Percentiles rank a stretch among this genome's conserved stretches.
Evolutionary conservation across 371 early-diverging fungal genomes (phyloP).

Genomic region (Mucor sp.): DNA sequence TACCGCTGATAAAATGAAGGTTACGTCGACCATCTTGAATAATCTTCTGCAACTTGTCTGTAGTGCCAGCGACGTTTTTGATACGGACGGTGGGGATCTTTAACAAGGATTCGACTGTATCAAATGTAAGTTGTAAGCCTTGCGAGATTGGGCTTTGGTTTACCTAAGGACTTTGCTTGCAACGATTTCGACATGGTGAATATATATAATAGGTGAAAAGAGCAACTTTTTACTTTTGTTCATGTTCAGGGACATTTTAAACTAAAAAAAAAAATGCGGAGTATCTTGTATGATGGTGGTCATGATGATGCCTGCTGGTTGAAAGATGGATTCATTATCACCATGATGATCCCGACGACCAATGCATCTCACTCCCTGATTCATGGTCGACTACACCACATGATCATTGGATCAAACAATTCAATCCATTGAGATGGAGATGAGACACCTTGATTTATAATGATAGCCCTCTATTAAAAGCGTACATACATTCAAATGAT

Average conservation of each 20-base stretch:
- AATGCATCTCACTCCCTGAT: no score
- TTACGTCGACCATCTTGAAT: slow-evolving; percentile 48
- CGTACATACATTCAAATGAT: no score
- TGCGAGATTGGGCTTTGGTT: slow-evolving; percentile 49
- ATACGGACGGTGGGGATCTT: slow-evolving; percentile 43
- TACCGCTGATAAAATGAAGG: slow-evolving; percentile 66
- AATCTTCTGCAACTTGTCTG: slow-evolving; percentile 50
- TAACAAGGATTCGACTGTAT: slow-evolving; percentile 35
- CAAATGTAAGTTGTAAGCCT: not conserved
- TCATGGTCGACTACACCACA: no score
- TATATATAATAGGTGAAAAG: not conserved
- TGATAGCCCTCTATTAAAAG: no score
- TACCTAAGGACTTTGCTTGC: slow-evolving; percentile 79
- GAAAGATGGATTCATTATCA: no score
- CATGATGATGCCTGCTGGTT: not conserved
- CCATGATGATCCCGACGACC: no score
- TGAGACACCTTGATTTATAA: no score
- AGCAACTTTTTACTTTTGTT: not conserved
- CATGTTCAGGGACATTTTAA: not conserved
- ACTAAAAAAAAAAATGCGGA: not conserved
- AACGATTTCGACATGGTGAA: slow-evolving; percentile 87
- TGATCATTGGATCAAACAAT: no score
- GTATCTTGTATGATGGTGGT: not conserved
- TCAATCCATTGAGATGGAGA: no score
- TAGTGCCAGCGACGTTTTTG: slow-evolving; percentile 27